These are phyloP conservation scores for Jatropha curcas DNA, from an alignment of 345 rosid species.

Conservation along the genomic window DNA sequence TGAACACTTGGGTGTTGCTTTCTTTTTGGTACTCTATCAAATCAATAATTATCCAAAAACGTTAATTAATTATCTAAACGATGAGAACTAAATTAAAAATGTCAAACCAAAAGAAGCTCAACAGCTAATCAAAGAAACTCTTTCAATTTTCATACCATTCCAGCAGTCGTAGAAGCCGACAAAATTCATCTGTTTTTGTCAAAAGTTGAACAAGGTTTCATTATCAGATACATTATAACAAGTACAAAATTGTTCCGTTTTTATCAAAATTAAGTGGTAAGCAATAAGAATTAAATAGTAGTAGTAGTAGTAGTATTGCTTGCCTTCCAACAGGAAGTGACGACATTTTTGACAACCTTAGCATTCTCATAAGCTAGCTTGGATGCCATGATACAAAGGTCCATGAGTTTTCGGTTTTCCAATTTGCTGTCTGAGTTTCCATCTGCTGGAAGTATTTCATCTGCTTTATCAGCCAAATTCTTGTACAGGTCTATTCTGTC, in stretches of 20 bases:
- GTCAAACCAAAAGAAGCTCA: no score
- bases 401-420: constrained; percentile 54
- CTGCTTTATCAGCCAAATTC: constrained; percentile 28
- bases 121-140: no score
- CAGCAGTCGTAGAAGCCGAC: constrained; percentile 81
- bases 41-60: no score
- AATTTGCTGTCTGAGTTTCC: constrained; percentile 14
- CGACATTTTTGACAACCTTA: constrained; percentile 57
- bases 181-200: constrained; percentile 70
- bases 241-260: not conserved
- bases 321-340: constrained; percentile 72
- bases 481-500: constrained; percentile 50
- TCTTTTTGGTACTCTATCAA: constrained; percentile 65
- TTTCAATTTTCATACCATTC: constrained; percentile 78
- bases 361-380: constrained; percentile 78
- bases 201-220: not conserved
- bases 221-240: no score
- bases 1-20: constrained; percentile 71
- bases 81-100: no score
- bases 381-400: constrained; percentile 77
- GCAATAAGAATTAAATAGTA: no score
- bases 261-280: not conserved
- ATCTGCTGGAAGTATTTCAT: constrained; percentile 17
- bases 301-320: constrained; percentile 25
- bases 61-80: no score